Conservation (phyloP, 2,329 filamentous ascomycete genomes). For the Blastomyces silverae region DNA sequence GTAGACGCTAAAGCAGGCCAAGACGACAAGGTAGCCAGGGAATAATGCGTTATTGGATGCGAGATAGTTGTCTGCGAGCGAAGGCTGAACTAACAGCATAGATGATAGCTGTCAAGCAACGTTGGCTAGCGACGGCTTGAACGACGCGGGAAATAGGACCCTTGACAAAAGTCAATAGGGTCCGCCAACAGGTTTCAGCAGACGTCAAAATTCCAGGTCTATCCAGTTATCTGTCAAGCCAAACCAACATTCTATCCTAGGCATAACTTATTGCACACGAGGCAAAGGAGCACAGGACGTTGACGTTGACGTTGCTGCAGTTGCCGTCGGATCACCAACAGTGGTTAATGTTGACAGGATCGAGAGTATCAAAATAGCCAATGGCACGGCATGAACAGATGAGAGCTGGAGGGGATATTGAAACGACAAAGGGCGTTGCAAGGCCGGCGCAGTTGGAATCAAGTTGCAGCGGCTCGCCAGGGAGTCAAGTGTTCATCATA, state of each 20-base stretch:
- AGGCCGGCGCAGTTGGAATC: not conserved
- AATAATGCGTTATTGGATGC: not conserved
- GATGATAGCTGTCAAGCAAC: not conserved
- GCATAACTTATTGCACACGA: not conserved
- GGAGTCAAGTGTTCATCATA: not conserved
- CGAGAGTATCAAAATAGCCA: not conserved
- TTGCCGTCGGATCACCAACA: not conserved
- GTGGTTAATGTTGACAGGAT: not conserved
- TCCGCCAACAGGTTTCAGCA: not conserved
- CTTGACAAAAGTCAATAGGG: not conserved
- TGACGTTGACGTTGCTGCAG: not conserved
- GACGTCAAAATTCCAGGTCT: not conserved
- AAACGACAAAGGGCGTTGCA: not conserved
- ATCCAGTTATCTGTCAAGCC: not conserved
- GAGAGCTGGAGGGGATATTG: not conserved
- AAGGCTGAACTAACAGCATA: not conserved
- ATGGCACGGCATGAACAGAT: not conserved
- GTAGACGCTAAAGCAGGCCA: not conserved
- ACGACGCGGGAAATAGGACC: no score
- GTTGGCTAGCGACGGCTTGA: no score
- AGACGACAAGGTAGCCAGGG: not conserved
- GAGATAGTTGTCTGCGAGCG: not conserved
- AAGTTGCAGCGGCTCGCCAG: not conserved
- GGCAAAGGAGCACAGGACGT: not conserved
- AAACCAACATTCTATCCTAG: constrained; percentile 1